phyloP scores from a whole-genome alignment of 345 rosid species.

The Gossypium arboreum region DNA sequence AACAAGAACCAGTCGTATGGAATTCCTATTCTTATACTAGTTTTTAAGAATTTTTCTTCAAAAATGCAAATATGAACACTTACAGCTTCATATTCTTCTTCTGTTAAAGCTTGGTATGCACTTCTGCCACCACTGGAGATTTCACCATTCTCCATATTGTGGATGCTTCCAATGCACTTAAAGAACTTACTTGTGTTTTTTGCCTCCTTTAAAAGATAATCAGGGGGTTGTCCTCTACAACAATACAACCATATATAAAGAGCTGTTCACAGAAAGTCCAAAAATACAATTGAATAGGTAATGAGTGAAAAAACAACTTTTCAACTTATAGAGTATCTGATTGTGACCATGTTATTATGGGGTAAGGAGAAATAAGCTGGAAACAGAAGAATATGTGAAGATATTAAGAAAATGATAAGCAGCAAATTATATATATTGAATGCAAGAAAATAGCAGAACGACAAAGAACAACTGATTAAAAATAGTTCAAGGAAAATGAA shows the following conservation, averaged over 20 bases:
- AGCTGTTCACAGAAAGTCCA: conserved; percentile 16
- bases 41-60: conserved; percentile 1
- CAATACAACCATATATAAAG: conserved; percentile 34
- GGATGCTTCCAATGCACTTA: conserved; percentile 84
- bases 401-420: background rate
- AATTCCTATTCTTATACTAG: background rate
- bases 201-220: conserved; percentile 87
- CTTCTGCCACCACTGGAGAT: conserved; percentile 51
- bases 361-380: background rate
- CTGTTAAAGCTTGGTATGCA: conserved; percentile 68
- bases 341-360: background rate
- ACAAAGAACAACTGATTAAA: background rate
- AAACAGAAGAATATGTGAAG: background rate
- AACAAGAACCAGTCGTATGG: conserved; percentile 5
- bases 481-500: conserved; percentile 3
- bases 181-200: conserved; percentile 81
- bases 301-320: background rate
- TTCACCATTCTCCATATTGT: conserved; percentile 61
- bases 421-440: background rate
- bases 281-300: conserved; percentile 6
- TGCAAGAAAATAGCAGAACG: background rate
- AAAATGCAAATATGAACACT: conserved; percentile 31
- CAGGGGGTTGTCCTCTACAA: conserved; percentile 93
- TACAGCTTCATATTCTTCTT: conserved; percentile 91
- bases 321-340: background rate